Evolutionary conservation across 768 basidiomycete species (phyloP), one percentile per base, ranked within the genome.

Genomic region (Russula dissimulans): DNA sequence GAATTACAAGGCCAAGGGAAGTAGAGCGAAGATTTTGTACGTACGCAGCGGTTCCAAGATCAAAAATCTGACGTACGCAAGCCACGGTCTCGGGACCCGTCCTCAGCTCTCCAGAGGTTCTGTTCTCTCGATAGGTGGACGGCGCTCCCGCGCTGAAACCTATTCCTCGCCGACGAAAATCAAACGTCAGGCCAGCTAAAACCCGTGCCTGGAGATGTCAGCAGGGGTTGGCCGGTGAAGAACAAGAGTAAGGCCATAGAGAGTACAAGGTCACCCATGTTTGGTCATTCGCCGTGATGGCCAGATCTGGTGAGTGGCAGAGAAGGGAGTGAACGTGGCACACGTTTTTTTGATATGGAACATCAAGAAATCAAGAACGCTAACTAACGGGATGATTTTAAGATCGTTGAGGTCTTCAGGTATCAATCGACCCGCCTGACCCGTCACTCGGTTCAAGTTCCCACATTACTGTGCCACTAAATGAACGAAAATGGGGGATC

Each of bases 171-270:
- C 14, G 29, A 26, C 10, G 22, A 41, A 4, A 5, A 45, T 12
- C 36, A 38, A 2, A 34, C 17, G 22, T 54, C 22, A 38, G 43
- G 14, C 34, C 32, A 44, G 48, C 22, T 14, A 50, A 38, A 36
- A 31, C 4, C 22, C 49, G 60, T 61, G 49, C 60, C 60, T 61
- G 60, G 60, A 56, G 60, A 61, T 48, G 59, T 38, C 48, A 51
- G 49, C 34, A 39, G 39, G 36, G 22, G n/a, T 26, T 38, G 42
- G 22, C 34, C 59, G 43, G 12, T 32, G 17, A 14, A 32, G 26
- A 55, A 42, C 48, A 60, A 53, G 55, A 60, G 31, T 43, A 44
- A n/a, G 9, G 32, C n/a, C 8, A 22, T 14, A 53, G 42, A 31
- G 12, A 31, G 56, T 15, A 50, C 41, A 57, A 41, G 15, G 32